These are phyloP conservation scores for Obelidium mucronatum DNA, from an alignment of 192 early-diverging fungal species.

Conservation along the genomic window DNA sequence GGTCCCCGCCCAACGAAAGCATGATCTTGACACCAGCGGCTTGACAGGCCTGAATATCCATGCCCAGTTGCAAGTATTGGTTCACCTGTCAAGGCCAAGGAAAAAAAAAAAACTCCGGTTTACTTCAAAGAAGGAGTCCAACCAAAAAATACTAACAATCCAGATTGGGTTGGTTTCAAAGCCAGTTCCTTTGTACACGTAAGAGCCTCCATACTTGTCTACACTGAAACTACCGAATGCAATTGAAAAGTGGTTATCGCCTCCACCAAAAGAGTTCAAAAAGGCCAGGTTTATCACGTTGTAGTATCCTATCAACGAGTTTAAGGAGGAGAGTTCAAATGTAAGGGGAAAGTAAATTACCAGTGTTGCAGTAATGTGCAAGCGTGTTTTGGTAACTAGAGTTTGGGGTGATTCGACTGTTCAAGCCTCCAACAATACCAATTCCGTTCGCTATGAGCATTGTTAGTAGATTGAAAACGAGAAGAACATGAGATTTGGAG, in stretches of 20 bases:
- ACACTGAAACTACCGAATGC: slow-evolving; percentile 25
- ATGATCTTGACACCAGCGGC: neutral
- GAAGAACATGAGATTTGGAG: too few relatives aligned
- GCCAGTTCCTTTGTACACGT: slow-evolving; percentile 17
- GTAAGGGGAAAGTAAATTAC: neutral
- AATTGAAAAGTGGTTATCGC: slow-evolving; percentile 16
- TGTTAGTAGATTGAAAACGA: too few relatives aligned
- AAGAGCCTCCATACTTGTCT: slow-evolving; percentile 12
- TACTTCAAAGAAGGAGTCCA: neutral
- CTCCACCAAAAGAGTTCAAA: slow-evolving; percentile 27
- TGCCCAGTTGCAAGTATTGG: neutral
- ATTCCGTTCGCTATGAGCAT: slow-evolving; percentile 25
- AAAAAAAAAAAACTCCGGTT: neutral
- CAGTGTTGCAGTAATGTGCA: slow-evolving; percentile 26
- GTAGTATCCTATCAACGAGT: neutral
- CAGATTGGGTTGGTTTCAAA: slow-evolving; percentile 2
- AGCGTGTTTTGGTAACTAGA: slow-evolving; percentile 10
- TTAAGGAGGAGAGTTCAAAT: neutral
- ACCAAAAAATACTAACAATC: neutral
- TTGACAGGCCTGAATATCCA: slow-evolving; percentile 27
- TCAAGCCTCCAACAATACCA: slow-evolving; percentile 1
- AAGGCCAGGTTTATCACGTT: slow-evolving; percentile 33
- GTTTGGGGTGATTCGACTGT: neutral
- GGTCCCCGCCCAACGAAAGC: slow-evolving; percentile 27
- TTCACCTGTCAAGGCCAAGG: neutral